Evolutionary conservation across 192 early-diverging fungal species (phyloP).

Genomic region (Backusella tuberculispora): DNA sequence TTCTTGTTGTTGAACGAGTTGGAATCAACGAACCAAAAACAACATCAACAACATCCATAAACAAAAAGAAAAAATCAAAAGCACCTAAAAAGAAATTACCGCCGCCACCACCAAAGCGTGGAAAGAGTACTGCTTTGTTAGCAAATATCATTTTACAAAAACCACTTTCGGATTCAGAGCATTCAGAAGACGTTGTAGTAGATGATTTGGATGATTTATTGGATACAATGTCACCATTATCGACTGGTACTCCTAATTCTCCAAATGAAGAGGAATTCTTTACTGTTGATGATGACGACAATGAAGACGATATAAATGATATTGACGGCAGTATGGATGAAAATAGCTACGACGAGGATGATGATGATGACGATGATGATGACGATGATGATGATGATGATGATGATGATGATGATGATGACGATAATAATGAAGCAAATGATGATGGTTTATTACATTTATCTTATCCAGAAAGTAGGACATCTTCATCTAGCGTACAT

Average conservation of each 20-base stretch:
- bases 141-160: slow-evolving; percentile 15
- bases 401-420: background rate
- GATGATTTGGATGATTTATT: slow-evolving; percentile 39
- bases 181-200: background rate
- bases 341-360: background rate
- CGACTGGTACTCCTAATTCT: slow-evolving; percentile 38
- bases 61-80: background rate
- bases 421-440: slow-evolving; percentile 28
- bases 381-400: slow-evolving; percentile 8
- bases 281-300: slow-evolving; percentile 34
- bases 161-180: background rate
- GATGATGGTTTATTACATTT: slow-evolving; percentile 15
- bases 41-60: background rate
- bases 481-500: slow-evolving; percentile 28
- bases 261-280: slow-evolving; percentile 38
- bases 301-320: slow-evolving; percentile 18
- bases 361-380: slow-evolving; percentile 26
- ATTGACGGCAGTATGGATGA: slow-evolving; percentile 34
- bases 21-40: background rate
- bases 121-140: slow-evolving; percentile 20
- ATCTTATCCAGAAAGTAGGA: slow-evolving; percentile 19
- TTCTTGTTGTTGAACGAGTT: background rate
- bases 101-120: background rate
- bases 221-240: slow-evolving; percentile 10
- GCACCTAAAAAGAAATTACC: background rate